Base-by-base conservation (phyloP, 495 filamentous ascomycete genomes). In the Tricharina praecox region DNA sequence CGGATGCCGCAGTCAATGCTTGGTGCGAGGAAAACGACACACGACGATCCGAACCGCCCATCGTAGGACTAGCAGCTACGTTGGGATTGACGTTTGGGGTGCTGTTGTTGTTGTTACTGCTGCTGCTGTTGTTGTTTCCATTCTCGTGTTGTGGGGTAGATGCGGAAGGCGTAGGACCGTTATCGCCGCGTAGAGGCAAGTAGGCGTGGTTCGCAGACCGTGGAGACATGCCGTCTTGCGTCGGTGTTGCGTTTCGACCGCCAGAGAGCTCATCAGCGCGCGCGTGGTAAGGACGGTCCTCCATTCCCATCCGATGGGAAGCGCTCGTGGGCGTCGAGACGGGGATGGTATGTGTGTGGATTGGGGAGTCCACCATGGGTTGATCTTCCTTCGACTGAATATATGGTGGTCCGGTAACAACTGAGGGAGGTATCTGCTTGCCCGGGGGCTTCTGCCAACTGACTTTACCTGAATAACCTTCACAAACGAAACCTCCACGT, bases 401-500 rank as follows among this genome's bases (percentile, higher is more conserved):
- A 35, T 78, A 43, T 1, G 40, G 40, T 1, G 40, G 40, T 24
- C 3, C 40, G 2, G 19, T 43, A 13, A 18, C 85, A 52, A 92
- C 70, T 32, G 83, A 81, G 3, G 74, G 52, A 53, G 76, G 78
- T 32, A 67, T 51, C 54, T 58, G 76, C 72, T 53, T 70, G 63
- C 54, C 74, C 70, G 66, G 72, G 16, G 72, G 71, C 59, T 79
- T 78, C 48, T 77, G 72, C 82, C 81, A 88, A 63, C 68, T 75
- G 55, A 65, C 79, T 66, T 73, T 78, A 50, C 73, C 79, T 55
- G 80, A 80, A 64, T 97, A 97, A n/a, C 90, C 90, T 56, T 85
- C 82, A 61, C 90, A 97, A 20, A 85, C 68, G 63, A 95, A 95
- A 10, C 85, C 85, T 36, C 90, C 90, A 48, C 84, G 79, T 37